Percentiles rank a stretch among this genome's conserved stretches.
Conservation (phyloP, 2,329 filamentous ascomycete species). For the Cercospora sp. region DNA sequence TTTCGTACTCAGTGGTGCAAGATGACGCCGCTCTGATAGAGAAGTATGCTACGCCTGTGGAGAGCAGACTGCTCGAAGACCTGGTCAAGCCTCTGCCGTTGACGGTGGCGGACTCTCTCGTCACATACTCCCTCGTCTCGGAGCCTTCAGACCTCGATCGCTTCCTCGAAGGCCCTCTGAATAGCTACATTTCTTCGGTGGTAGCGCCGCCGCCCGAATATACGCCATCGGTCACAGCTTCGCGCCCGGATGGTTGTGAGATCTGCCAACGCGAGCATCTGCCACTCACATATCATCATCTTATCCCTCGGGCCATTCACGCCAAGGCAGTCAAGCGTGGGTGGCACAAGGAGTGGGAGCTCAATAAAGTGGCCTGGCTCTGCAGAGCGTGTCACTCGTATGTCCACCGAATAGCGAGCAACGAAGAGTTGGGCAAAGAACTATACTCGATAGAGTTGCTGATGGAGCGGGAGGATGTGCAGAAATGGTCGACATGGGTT, state of each 20-base stretch:
- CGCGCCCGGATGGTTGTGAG: constrained; percentile 65
- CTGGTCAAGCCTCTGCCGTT: constrained; percentile 59
- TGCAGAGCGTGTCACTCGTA: constrained; percentile 82
- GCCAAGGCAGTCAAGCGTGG: constrained; percentile 72
- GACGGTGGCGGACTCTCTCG: constrained; percentile 65
- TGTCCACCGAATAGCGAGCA: constrained; percentile 71
- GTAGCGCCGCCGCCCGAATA: constrained; percentile 66
- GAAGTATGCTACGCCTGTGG: constrained; percentile 48
- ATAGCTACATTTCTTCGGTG: constrained; percentile 59
- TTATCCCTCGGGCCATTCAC: constrained; percentile 78
- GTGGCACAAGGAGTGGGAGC: constrained; percentile 73
- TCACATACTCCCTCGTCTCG: constrained; percentile 65
- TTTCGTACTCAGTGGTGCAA: constrained; percentile 61
- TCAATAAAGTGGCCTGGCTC: constrained; percentile 82
- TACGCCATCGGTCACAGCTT: constrained; percentile 44
- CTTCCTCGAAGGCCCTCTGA: constrained; percentile 65
- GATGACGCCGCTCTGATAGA: constrained; percentile 52
- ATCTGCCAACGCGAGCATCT: constrained; percentile 75
- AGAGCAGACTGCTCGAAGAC: constrained; percentile 38
- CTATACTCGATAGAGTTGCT: constrained; percentile 74
- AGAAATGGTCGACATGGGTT: constrained; percentile 71
- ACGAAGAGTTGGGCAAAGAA: constrained; percentile 74
- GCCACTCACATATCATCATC: constrained; percentile 77
- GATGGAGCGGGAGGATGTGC: constrained; percentile 68
- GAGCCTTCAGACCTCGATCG: constrained; percentile 47